Evolutionary conservation across 768 basidiomycete species (phyloP).

Genomic region (Lactarius deliciosus): DNA sequence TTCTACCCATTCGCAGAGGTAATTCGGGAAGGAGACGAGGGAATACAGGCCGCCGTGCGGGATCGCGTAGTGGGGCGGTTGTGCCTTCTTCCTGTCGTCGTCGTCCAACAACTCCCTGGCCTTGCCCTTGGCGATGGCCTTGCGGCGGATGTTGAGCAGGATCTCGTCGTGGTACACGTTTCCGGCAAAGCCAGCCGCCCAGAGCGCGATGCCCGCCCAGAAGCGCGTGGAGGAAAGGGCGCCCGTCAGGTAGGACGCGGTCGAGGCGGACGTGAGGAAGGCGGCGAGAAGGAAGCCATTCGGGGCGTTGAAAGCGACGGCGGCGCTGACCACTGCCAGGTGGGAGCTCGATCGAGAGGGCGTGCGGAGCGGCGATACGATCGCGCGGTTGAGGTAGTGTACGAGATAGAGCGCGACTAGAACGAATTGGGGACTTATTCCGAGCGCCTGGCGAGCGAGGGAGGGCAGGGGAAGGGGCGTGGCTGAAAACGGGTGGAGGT

Average conservation of each 20-base stretch:
- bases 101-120: slow-evolving; percentile 31
- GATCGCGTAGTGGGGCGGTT: slow-evolving; percentile 66
- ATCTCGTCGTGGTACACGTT: slow-evolving; percentile 92
- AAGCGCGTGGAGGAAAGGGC: slow-evolving; percentile 47
- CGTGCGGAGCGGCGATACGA: slow-evolving; percentile 77
- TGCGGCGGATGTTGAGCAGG: slow-evolving; percentile 75
- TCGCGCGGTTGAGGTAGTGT: slow-evolving; percentile 83
- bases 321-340: slow-evolving; percentile 57
- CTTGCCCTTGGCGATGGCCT: slow-evolving; percentile 43
- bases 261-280: slow-evolving; percentile 61
- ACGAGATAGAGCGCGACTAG: slow-evolving; percentile 59
- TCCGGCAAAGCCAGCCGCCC: slow-evolving; percentile 68
- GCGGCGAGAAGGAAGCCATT: slow-evolving; percentile 73
- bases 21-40: slow-evolving; percentile 89
- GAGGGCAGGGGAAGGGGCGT: slow-evolving; percentile 36
- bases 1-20: slow-evolving; percentile 93
- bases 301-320: slow-evolving; percentile 62
- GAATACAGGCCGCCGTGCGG: slow-evolving; percentile 76
- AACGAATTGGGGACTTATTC: slow-evolving; percentile 35
- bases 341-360: slow-evolving; percentile 78
- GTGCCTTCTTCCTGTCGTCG: not conserved
- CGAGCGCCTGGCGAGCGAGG: slow-evolving; percentile 40
- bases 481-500: slow-evolving; percentile 48
- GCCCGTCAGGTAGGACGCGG: slow-evolving; percentile 44
- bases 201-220: slow-evolving; percentile 62